Evolutionary conservation across 768 basidiomycete species (phyloP).

Genomic region (Pulveroboletus sp.): DNA sequence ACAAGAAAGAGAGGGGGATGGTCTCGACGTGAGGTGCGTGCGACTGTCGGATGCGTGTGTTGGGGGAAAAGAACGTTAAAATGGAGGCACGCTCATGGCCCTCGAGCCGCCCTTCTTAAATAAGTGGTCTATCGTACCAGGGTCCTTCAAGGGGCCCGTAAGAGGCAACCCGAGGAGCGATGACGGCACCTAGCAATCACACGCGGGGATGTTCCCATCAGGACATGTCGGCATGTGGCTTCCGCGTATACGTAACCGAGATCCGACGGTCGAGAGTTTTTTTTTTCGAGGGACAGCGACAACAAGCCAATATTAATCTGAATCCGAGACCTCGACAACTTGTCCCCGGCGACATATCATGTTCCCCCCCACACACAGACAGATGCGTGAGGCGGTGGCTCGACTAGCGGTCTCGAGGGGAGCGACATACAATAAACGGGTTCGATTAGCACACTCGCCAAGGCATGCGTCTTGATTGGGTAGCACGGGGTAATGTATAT

Average conservation of each 20-base stretch:
- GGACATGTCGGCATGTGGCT: conserved; percentile 1
- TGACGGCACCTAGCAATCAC: conserved; percentile 4
- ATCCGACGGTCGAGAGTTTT: neutral
- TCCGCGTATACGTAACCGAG: conserved; percentile 10
- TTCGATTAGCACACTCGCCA: conserved; percentile 12
- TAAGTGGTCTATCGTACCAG: conserved; percentile 7
- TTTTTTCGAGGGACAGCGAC: too few relatives aligned
- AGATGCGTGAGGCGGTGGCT: neutral
- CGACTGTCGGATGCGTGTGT: conserved; percentile 1
- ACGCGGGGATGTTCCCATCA: conserved; percentile 4
- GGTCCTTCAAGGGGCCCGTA: conserved; percentile 18
- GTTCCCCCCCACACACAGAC: too few relatives aligned
- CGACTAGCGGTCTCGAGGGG: conserved; percentile 9
- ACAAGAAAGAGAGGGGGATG: conserved; percentile 1
- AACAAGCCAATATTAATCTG: too few relatives aligned
- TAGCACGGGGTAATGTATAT: conserved; percentile 22
- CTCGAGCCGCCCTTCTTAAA: conserved; percentile 15
- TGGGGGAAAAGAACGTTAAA: conserved; percentile 1
- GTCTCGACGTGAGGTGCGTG: neutral
- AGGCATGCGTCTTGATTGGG: conserved; percentile 8
- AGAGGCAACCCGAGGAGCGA: conserved; percentile 4
- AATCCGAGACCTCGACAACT: too few relatives aligned
- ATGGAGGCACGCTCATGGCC: neutral
- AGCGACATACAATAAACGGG: neutral
- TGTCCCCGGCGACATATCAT: too few relatives aligned